phyloP scores from a whole-genome alignment of 164 flowering plant genomes.

The Magnolia changhungtana region DNA sequence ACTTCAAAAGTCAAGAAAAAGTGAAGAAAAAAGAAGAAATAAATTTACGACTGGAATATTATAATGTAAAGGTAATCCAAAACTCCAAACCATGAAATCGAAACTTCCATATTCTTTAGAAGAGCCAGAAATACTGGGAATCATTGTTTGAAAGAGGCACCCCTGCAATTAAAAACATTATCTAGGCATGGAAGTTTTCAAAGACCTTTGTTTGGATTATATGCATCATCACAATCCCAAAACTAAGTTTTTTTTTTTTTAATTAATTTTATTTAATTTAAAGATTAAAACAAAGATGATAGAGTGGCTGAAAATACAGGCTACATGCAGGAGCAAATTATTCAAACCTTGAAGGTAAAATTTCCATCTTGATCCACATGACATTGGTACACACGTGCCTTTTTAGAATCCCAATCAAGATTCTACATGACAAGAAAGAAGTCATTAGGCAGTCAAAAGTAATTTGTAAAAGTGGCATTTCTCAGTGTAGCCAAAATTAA shows the following conservation, averaged over 20 bases:
- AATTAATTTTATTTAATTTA: too few relatives aligned
- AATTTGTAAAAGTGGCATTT: too few relatives aligned
- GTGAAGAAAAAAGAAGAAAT: too few relatives aligned
- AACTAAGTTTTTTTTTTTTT: background rate
- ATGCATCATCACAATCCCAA: background rate
- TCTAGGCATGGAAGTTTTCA: too few relatives aligned
- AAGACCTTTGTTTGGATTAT: background rate
- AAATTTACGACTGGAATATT: too few relatives aligned
- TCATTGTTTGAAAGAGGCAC: too few relatives aligned
- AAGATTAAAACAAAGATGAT: background rate
- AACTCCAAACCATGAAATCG: too few relatives aligned
- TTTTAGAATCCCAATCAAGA: conserved; percentile 45
- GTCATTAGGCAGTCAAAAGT: background rate
- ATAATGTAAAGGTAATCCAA: too few relatives aligned
- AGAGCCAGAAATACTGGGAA: too few relatives aligned
- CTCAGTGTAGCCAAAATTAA: background rate
- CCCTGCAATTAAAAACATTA: too few relatives aligned
- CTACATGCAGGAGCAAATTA: too few relatives aligned
- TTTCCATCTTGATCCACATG: conserved; percentile 38
- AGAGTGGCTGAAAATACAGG: background rate
- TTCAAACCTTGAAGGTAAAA: conserved; percentile 48
- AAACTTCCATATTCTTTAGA: too few relatives aligned
- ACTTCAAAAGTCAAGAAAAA: background rate
- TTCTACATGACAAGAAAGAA: conserved; percentile 26
- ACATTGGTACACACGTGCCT: conserved; percentile 38